Evolutionary conservation across 192 early-diverging fungal genomes (phyloP), one percentile per base, ranked within the genome.

Genomic region (Phlyctochytrium arcticum): DNA sequence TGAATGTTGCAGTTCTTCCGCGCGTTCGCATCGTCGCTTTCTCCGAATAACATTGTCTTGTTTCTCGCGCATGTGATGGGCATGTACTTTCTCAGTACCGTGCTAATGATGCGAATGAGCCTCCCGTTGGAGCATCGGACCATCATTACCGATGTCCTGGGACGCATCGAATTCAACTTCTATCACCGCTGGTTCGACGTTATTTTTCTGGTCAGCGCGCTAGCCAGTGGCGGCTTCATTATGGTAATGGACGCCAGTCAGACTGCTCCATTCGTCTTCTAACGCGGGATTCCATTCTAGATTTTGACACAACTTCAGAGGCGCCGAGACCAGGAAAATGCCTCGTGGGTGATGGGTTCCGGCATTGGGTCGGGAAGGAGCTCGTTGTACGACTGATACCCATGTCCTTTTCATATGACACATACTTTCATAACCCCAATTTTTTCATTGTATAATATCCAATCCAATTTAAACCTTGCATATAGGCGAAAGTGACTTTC

Each of bases 131-230:
- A 94, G 65, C 90, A 93, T 70, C 76, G 92, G 12, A 84, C 83
- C 23, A 88, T 92, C 62, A 90, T 93, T 39, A 89, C 89, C 1
- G 85, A 85, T 9, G 85, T 92, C 0, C 70, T 96, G 54, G 89
- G 88, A 26, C 78, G 86, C 10, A 85, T 94, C 15, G 90, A 94
- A 50, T 93, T 96, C 60, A 79, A 90, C 69, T 96, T 92, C 68
- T 98, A 93, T 73, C 87, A 90, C 66, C 87, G 87, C 48, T 96
- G 94, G 95, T 94, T 93, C 57, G 95, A 98, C 74, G 80, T 90
- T 6, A 93, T 95, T 15, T 95, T 94, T 73, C 69, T 97, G 37
- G 78, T 93, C 17, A 86, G 88, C n/a, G 91, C 92, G 0, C 60
- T 90, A 8, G 68, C 84, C 9, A 90, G 88, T 31, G 80, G 84